phyloP scores from a whole-genome alignment of 495 filamentous ascomycete genomes.

The Hypoxylon lenormandii region DNA sequence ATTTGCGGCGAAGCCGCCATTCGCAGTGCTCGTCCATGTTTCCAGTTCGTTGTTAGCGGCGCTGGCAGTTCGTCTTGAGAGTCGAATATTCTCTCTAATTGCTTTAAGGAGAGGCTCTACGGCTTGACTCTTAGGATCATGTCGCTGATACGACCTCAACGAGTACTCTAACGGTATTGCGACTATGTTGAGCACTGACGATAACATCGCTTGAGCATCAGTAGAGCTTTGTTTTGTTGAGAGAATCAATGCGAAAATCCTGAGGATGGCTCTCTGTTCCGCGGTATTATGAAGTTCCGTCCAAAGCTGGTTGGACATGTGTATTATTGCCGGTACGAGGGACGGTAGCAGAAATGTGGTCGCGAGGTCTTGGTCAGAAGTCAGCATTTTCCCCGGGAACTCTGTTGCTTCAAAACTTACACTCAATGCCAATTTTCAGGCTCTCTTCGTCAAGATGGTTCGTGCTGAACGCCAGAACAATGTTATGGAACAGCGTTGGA shows the following conservation, averaged over 20 bases:
- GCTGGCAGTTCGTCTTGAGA: constrained; percentile 72
- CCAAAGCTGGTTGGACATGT: constrained; percentile 86
- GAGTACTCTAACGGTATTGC: constrained; percentile 80
- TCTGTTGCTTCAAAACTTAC: constrained; percentile 60
- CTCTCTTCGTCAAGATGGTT: constrained; percentile 79
- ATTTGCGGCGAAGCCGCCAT: constrained; percentile 71
- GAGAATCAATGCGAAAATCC: constrained; percentile 80
- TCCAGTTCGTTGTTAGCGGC: constrained; percentile 80
- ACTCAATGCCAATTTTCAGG: constrained; percentile 89
- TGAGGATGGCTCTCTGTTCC: constrained; percentile 73
- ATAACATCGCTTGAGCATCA: constrained; percentile 84
- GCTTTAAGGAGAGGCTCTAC: constrained; percentile 77
- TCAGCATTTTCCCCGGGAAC: constrained; percentile 6
- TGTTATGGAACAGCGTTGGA: constrained; percentile 87
- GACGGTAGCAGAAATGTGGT: constrained; percentile 91
- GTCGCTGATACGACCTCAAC: constrained; percentile 76
- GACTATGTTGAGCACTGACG: constrained; percentile 83
- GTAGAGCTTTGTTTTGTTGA: constrained; percentile 79
- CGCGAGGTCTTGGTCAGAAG: constrained; percentile 71
- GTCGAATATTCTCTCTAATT: constrained; percentile 74
- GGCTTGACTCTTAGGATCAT: constrained; percentile 74
- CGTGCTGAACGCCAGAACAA: constrained; percentile 77
- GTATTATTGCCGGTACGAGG: constrained; percentile 80
- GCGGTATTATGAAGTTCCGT: constrained; percentile 55
- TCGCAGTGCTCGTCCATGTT: constrained; percentile 72